phyloP scores from a whole-genome alignment of 2,329 filamentous ascomycete species.

The Xylariaceae sp. region DNA sequence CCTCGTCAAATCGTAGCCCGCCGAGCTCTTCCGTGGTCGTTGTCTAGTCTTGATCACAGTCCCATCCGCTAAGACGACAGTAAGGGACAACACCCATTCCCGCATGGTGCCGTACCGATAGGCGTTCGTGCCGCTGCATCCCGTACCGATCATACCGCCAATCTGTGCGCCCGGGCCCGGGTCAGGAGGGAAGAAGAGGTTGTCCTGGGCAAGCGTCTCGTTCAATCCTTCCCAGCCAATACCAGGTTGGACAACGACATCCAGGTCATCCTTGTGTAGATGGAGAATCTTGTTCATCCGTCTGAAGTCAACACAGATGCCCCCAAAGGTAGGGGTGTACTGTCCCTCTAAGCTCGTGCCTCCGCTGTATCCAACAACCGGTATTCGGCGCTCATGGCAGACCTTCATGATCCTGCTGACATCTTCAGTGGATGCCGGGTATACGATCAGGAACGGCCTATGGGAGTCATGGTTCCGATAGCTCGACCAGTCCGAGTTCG shows the following conservation, averaged over 20 bases:
- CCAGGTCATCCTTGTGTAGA: conserved; percentile 62
- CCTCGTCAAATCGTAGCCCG: conserved; percentile 75
- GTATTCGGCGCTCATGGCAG: conserved; percentile 63
- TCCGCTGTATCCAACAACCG: conserved; percentile 69
- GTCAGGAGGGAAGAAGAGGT: conserved; percentile 79
- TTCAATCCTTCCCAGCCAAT: conserved; percentile 77
- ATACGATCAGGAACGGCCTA: conserved; percentile 62
- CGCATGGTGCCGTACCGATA: conserved; percentile 84
- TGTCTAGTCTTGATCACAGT: conserved; percentile 75
- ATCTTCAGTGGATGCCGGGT: conserved; percentile 66
- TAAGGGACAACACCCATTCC: conserved; percentile 78
- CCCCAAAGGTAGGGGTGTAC: conserved; percentile 65
- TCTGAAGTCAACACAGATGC: conserved; percentile 70
- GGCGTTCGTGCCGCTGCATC: conserved; percentile 67
- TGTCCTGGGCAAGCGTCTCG: conserved; percentile 59
- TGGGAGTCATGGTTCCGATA: conserved; percentile 46
- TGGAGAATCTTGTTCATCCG: conserved; percentile 67
- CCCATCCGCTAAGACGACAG: conserved; percentile 76
- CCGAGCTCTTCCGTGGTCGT: conserved; percentile 69
- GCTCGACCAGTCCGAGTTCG: conserved; percentile 58
- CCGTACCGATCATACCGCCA: conserved; percentile 70
- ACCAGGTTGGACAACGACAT: conserved; percentile 64
- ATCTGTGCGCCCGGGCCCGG: conserved; percentile 81
- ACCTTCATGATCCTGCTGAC: conserved; percentile 71
- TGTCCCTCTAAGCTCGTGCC: conserved; percentile 76